These are phyloP conservation scores for Cocos nucifera DNA, from an alignment of 176 grass and related monocot species.

Conservation along the genomic window DNA sequence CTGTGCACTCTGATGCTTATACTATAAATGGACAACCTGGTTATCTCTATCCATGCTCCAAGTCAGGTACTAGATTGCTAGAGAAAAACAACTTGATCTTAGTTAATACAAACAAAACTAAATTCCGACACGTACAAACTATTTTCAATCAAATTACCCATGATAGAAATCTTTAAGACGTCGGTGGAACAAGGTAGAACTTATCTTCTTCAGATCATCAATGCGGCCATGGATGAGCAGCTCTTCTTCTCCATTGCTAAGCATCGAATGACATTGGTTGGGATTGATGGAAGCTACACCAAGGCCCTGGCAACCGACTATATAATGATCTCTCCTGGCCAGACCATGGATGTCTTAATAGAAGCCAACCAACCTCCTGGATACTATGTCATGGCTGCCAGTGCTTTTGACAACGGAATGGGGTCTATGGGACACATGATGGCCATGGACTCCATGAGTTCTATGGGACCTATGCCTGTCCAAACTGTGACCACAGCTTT, in stretches of 20 bases:
- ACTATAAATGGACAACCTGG: constrained; percentile 50
- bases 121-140: not conserved
- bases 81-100: not conserved
- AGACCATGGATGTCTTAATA: not conserved
- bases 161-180: not conserved
- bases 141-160: not conserved
- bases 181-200: not conserved
- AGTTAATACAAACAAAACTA: too few relatives aligned
- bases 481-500: too few relatives aligned
- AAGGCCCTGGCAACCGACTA: not conserved
- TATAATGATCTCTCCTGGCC: constrained; percentile 3
- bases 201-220: not conserved
- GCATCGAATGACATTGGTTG: not conserved
- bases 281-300: not conserved
- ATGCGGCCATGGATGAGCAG: not conserved
- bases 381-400: not conserved
- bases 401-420: not conserved
- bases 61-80: not conserved
- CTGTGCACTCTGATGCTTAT: constrained; percentile 14
- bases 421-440: not conserved
- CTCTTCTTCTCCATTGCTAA: constrained; percentile 5
- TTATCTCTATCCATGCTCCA: constrained; percentile 30
- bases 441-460: too few relatives aligned
- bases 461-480: too few relatives aligned
- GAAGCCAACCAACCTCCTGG: not conserved